A percentile compares a stretch with the other conserved stretches of the same genome.
phyloP scores from a whole-genome alignment of 768 basidiomycete genomes.

The Tremella mesenterica region DNA sequence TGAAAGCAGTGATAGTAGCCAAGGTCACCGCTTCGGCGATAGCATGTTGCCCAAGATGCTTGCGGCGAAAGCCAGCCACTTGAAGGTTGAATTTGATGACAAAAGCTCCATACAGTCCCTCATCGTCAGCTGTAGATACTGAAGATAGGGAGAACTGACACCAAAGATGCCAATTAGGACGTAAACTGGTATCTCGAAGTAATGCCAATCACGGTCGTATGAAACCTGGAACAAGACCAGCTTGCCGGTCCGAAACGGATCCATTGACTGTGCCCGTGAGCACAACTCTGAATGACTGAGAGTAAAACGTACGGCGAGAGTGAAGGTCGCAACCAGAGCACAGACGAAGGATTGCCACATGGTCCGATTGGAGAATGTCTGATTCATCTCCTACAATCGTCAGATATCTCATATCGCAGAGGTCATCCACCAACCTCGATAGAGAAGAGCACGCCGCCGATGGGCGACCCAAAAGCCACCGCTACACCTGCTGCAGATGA shows the following conservation, averaged over 20 bases:
- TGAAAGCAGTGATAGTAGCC: slow-evolving; percentile 77
- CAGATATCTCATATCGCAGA: neutral
- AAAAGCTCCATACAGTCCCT: slow-evolving; percentile 96
- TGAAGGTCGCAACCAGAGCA: slow-evolving; percentile 91
- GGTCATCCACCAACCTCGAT: slow-evolving; percentile 65
- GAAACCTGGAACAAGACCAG: slow-evolving; percentile 97
- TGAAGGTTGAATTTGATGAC: slow-evolving; percentile 95
- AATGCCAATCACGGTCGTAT: slow-evolving; percentile 96
- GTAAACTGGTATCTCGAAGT: slow-evolving; percentile 96
- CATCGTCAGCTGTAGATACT: slow-evolving; percentile 3
- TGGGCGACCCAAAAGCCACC: slow-evolving; percentile 95
- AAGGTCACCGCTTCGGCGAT: slow-evolving; percentile 82
- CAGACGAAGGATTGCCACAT: slow-evolving; percentile 99
- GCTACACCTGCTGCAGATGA: slow-evolving; percentile 97
- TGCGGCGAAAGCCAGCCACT: slow-evolving; percentile 86
- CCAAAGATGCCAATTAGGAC: slow-evolving; percentile 92
- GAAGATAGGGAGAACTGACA: slow-evolving; percentile 49
- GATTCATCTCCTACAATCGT: slow-evolving; percentile 81
- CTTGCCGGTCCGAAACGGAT: slow-evolving; percentile 95
- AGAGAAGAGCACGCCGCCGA: slow-evolving; percentile 93
- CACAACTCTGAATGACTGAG: neutral
- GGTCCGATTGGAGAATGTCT: slow-evolving; percentile 89
- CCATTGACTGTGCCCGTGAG: slow-evolving; percentile 68
- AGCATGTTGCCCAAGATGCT: slow-evolving; percentile 71
- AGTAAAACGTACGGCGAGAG: slow-evolving; percentile 65